These are phyloP conservation scores for Thalassiosira ordinaria DNA, from an alignment of 352 stramenopile species.

Conservation along the genomic window DNA sequence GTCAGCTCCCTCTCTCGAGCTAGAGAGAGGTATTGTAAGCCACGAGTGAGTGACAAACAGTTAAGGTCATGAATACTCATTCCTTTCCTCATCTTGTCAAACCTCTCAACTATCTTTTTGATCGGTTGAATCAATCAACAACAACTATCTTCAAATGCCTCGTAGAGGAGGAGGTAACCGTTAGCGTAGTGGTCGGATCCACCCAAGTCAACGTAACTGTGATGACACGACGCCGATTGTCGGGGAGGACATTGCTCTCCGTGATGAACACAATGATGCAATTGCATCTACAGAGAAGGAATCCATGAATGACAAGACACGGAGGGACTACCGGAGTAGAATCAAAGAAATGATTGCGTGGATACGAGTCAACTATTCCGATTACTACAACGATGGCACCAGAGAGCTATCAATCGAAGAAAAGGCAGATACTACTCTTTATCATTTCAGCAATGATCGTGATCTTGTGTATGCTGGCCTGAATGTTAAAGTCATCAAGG, in stretches of 20 bases:
- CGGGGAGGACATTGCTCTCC: neutral
- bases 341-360: constrained; percentile 2
- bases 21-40: no score
- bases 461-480: constrained; percentile 43
- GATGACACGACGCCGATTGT: constrained; percentile 10
- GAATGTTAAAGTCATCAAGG: constrained; percentile 25
- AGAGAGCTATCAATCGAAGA: constrained; percentile 19
- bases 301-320: constrained; percentile 21
- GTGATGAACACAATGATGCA: constrained; percentile 3
- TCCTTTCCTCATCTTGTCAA: no score
- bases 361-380: neutral
- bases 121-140: no score
- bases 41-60: no score
- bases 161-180: no score
- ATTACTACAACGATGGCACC: constrained; percentile 32
- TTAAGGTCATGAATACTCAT: no score
- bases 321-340: constrained; percentile 17
- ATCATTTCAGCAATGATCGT: constrained; percentile 29
- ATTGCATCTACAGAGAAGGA: constrained; percentile 13
- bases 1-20: no score
- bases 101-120: no score
- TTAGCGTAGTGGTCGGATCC: constrained; percentile 13
- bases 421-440: constrained; percentile 10
- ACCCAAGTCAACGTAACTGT: neutral
- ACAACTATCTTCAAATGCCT: no score